Conservation (phyloP, 176 grass and related monocot genomes). For the Paspalum vaginatum region DNA sequence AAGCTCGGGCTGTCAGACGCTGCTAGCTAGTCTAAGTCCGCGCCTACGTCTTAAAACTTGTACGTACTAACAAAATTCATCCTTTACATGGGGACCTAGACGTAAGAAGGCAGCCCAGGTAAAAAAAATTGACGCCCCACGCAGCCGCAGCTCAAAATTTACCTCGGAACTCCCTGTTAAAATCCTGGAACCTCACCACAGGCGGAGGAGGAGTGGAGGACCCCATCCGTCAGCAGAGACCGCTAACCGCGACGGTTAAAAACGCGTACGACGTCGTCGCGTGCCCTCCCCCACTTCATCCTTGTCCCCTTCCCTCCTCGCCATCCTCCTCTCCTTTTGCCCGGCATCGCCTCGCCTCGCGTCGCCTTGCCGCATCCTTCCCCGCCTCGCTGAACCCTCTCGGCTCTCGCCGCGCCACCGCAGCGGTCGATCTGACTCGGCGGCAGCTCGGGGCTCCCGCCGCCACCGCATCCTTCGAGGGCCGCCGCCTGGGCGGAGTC, state of each 20-base stretch:
- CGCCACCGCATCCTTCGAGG: background rate
- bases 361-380: conserved; percentile 1
- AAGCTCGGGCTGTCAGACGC: conserved; percentile 21
- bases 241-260: conserved; percentile 58
- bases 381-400: conserved; percentile 35
- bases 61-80: background rate
- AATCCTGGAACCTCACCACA: conserved; percentile 8
- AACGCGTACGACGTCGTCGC: conserved; percentile 54
- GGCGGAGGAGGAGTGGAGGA: background rate
- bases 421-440: conserved; percentile 45
- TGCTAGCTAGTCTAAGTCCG: no score
- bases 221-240: conserved; percentile 4
- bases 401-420: background rate
- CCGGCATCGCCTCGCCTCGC: conserved; percentile 25
- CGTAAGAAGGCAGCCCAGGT: background rate
- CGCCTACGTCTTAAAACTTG: background rate
- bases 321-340: conserved; percentile 4
- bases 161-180: background rate
- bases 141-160: conserved; percentile 19
- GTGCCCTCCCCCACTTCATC: conserved; percentile 37
- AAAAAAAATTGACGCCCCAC: background rate
- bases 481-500: background rate
- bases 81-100: background rate
- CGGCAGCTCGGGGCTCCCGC: background rate
- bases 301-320: background rate